Percentiles rank a stretch among this genome's conserved stretches.
Evolutionary conservation across 306 rosid genomes (phyloP).

Genomic region (Alnus glutinosa): DNA sequence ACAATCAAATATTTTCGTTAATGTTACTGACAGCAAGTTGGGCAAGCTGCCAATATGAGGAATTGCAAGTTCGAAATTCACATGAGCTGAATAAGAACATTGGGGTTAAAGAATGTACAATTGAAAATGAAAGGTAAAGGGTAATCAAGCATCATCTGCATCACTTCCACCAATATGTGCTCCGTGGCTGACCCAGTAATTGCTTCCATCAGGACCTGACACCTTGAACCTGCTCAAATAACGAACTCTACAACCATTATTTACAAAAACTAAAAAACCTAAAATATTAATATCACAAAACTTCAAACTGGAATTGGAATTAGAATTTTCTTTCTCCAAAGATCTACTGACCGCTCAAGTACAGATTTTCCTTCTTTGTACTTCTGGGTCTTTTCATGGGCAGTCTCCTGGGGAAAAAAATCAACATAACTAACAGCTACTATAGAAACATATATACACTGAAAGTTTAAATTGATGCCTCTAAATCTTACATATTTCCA

Average conservation of each 20-base stretch:
- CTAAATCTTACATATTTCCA: constrained; percentile 87
- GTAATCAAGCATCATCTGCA: constrained; percentile 69
- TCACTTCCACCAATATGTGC: constrained; percentile 79
- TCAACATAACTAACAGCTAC: constrained; percentile 33
- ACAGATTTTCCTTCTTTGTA: constrained; percentile 77
- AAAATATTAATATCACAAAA: constrained; percentile 6
- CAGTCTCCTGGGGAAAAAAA: constrained; percentile 55
- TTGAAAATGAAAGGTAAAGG: constrained; percentile 30
- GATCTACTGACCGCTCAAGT: constrained; percentile 65
- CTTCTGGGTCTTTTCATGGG: constrained; percentile 57
- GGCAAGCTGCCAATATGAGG: constrained; percentile 32
- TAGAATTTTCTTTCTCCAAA: constrained; percentile 23
- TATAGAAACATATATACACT: constrained; percentile 26
- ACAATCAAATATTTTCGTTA: constrained; percentile 33
- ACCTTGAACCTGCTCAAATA: constrained; percentile 65
- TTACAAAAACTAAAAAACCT: not conserved
- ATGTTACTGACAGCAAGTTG: constrained; percentile 29
- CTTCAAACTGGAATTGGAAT: constrained; percentile 10
- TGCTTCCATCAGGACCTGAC: constrained; percentile 76
- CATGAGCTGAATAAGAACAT: constrained; percentile 40
- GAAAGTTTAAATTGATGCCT: constrained; percentile 33
- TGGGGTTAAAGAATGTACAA: constrained; percentile 57
- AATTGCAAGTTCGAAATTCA: constrained; percentile 30
- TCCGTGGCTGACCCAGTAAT: constrained; percentile 69
- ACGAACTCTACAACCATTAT: constrained; percentile 36